phyloP scores from a whole-genome alignment of 106 monocot species.

The Posidonia australis region DNA sequence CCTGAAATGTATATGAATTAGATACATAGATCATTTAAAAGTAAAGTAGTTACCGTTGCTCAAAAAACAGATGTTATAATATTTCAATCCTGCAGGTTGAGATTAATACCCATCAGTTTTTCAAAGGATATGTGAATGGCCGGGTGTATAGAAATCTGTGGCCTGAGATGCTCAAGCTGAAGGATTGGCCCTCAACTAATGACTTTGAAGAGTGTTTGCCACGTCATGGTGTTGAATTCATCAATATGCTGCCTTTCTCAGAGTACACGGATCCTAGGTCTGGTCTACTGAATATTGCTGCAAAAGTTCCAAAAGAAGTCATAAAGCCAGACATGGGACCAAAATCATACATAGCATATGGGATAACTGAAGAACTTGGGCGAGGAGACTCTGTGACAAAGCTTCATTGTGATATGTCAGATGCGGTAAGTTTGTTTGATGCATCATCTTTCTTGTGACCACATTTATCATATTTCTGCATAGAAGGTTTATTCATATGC shows the following conservation, averaged over 20 bases:
- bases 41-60: too few species aligned
- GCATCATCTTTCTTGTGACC: too few species aligned
- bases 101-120: constrained; percentile 41
- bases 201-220: constrained; percentile 61
- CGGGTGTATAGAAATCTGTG: constrained; percentile 48
- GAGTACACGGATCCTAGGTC: constrained; percentile 46
- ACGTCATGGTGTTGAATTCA: constrained; percentile 41
- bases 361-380: constrained; percentile 57
- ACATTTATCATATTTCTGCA: neutral
- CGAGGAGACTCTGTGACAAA: constrained; percentile 80
- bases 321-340: constrained; percentile 65
- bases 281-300: constrained; percentile 51
- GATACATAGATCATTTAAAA: too few species aligned
- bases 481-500: neutral
- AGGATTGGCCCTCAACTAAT: constrained; percentile 65
- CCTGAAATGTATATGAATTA: too few species aligned
- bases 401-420: constrained; percentile 71
- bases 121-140: constrained; percentile 54
- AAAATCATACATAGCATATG: constrained; percentile 75
- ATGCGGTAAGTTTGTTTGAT: constrained; percentile 40
- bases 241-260: constrained; percentile 47
- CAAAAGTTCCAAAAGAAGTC: constrained; percentile 28
- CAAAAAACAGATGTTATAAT: neutral
- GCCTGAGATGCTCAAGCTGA: constrained; percentile 80
- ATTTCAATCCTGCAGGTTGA: constrained; percentile 38